Evolutionary conservation across 768 basidiomycete genomes (phyloP).

Genomic region (Kwoniella sp.): DNA sequence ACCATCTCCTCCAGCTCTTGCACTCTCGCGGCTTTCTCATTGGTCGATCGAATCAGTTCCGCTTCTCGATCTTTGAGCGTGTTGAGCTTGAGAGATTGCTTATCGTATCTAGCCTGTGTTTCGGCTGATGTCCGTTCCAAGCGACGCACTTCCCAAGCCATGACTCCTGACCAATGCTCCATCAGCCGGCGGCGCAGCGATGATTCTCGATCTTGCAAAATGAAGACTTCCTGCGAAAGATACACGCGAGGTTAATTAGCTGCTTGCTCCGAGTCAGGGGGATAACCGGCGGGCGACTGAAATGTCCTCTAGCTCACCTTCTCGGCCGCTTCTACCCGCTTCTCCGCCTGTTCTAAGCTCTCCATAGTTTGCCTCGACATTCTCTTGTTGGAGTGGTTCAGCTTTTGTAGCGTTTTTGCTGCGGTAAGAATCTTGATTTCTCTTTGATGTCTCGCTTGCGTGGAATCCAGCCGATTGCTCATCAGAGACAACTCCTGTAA

Average conservation of each 20-base stretch:
- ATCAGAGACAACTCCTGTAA: slow-evolving; percentile 52
- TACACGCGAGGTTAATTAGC: too few relatives aligned
- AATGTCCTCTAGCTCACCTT: too few relatives aligned
- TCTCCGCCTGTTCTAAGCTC: slow-evolving; percentile 54
- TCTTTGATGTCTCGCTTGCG: slow-evolving; percentile 51
- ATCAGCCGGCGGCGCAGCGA: slow-evolving; percentile 48
- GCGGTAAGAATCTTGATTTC: slow-evolving; percentile 57
- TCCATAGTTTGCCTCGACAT: slow-evolving; percentile 57
- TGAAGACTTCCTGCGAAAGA: slow-evolving; percentile 53
- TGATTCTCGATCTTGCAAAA: slow-evolving; percentile 51
- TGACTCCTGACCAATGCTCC: slow-evolving; percentile 56
- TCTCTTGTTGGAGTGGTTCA: slow-evolving; percentile 54
- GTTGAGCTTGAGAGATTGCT: slow-evolving; percentile 32
- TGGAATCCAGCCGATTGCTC: slow-evolving; percentile 43
- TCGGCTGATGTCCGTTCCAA: slow-evolving; percentile 43
- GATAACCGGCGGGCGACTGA: too few relatives aligned
- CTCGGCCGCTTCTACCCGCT: slow-evolving; percentile 55
- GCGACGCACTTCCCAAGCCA: slow-evolving; percentile 56
- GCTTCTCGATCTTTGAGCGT: slow-evolving; percentile 38
- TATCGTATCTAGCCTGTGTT: slow-evolving; percentile 33
- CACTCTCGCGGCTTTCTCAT: slow-evolving; percentile 26
- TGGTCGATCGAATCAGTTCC: slow-evolving; percentile 31
- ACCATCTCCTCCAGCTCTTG: slow-evolving; percentile 49
- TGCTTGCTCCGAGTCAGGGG: too few relatives aligned
- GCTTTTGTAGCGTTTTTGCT: slow-evolving; percentile 54